Base-by-base conservation (phyloP, 2,329 filamentous ascomycete genomes). In the Grosmannia huntii region DNA sequence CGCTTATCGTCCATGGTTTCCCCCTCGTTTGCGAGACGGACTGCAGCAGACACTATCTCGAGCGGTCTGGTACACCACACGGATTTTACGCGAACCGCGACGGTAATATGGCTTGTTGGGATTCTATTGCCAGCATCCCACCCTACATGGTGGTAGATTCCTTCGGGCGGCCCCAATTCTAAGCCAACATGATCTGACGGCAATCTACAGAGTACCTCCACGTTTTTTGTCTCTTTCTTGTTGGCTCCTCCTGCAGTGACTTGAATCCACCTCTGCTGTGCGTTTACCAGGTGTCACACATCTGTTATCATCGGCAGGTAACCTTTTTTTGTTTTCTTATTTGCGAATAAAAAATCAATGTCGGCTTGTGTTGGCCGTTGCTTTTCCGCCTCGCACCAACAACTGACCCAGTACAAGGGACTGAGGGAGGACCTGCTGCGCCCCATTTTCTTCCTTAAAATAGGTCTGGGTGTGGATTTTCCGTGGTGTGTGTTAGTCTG, bases 361-460 rank as follows among this genome's bases (percentile, higher is more conserved):
- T 44, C 19, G 7, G 5, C 4, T 44, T 44, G 19, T 44, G 6
- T 44, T 44, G 19, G 7, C 41, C 41, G 19, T n/a, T 44, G 41
- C 16, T n/a, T 7, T 44, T n/a, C 31, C 41, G 41, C 19, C 19
- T 44, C 41, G 16, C 41, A n/a, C 19, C 41, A 44, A 19, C 41
- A 19, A 38, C 12, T 38, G 36, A 38, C 49, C 50, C 50, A 31
- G 28, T 31, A 52, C 50, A 28, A 52, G 28, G 50, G 27, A 28
- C 11, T 14, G 36, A 49, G 38, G 51, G 28, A n/a, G 28, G 23
- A 19, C 31, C 27, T 57, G 54, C 60, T 62, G 56, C 60, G 61
- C 60, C 61, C 52, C 60, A 31, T 53, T 55, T 58, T 48, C 46
- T 25, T 56, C 56, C 57, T 56, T 60, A 60, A 62, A 62, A 60